Evolutionary conservation across 495 filamentous ascomycete species (phyloP), one percentile per base, ranked within the genome.

Genomic region (Penicillium lagena): DNA sequence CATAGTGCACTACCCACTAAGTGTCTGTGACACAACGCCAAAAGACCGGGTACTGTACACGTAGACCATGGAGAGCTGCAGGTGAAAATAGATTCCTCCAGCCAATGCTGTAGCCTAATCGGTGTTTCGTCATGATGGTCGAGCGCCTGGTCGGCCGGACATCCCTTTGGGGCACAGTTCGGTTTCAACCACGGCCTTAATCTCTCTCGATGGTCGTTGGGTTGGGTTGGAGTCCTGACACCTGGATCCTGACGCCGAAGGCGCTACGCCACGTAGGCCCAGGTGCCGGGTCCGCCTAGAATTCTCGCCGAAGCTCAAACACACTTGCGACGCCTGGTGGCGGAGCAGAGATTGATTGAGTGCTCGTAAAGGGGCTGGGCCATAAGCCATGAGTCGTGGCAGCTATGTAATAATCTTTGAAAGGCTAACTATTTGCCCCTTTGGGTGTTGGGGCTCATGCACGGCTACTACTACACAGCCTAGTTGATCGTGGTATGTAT

Each of bases 261-360:
- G 52, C 49, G 51, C 31, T 43, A 54, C 52, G 55, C 56, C 53
- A 59, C 56, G 39, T 12, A 52, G 49, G 56, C 37, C 56, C 41
- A 50, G 49, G 56, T 59, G 29, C 37, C 22, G 22, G 22, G 22
- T 22, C 22, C 22, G 6, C 2, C 22, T 22, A 22, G 22, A 2
- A 4, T 6, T 2, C 2, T 22, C 22, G 22, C n/a, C 32, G 32
- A 34, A 10, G 9, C 32, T 34, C 32, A 39, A 31, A 38, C 37
- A 39, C 33, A 53, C 50, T 41, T 48, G 33, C 52, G 47, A 33
- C 45, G 34, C 32, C 7, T 11, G n/a, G 32, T 34, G 32, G 32
- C 32, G 32, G 32, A 34, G 32, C 32, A 34, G 32, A 34, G 32
- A 34, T 22, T 22, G 22, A 22, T 22, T 22, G 22, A 22, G 4